Conservation (phyloP, 305 asterid genomes). For the Ilex paraguariensis region DNA sequence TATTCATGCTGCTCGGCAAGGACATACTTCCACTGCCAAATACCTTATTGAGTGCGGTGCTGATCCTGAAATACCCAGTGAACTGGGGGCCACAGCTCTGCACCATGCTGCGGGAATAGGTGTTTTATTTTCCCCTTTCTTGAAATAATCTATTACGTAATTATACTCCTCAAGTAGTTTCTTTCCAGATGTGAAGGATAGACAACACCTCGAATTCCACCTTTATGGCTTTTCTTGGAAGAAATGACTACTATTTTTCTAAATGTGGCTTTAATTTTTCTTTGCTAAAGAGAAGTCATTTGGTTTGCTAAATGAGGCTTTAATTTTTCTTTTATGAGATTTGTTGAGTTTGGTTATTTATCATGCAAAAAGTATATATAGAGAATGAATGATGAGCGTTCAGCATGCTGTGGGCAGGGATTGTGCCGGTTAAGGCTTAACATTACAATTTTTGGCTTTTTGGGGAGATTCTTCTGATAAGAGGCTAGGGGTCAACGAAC, state of each 20-base stretch:
- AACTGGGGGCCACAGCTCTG: constrained; percentile 77
- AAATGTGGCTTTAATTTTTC: too few relatives aligned
- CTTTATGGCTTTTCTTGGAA: not conserved
- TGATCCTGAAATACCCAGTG: constrained; percentile 79
- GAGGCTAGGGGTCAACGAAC: too few relatives aligned
- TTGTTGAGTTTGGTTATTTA: too few relatives aligned
- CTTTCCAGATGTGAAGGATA: not conserved
- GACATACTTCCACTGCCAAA: constrained; percentile 67
- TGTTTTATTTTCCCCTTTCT: constrained; percentile 17
- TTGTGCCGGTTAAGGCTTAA: too few relatives aligned
- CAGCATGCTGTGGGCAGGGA: too few relatives aligned
- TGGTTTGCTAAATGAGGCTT: too few relatives aligned
- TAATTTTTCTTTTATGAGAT: too few relatives aligned
- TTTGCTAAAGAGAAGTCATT: not conserved
- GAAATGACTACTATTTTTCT: too few relatives aligned
- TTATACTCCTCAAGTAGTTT: not conserved
- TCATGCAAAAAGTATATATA: too few relatives aligned
- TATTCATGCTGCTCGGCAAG: constrained; percentile 85
- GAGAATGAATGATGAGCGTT: too few relatives aligned
- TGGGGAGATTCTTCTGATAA: too few relatives aligned
- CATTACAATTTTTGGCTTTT: too few relatives aligned
- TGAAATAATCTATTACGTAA: not conserved
- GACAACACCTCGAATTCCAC: not conserved
- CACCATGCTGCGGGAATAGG: constrained; percentile 91
- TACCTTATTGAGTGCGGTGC: constrained; percentile 78